These are phyloP conservation scores for Calonectria fujianensis DNA, from an alignment of 2,329 filamentous ascomycete species.

Conservation along the genomic window DNA sequence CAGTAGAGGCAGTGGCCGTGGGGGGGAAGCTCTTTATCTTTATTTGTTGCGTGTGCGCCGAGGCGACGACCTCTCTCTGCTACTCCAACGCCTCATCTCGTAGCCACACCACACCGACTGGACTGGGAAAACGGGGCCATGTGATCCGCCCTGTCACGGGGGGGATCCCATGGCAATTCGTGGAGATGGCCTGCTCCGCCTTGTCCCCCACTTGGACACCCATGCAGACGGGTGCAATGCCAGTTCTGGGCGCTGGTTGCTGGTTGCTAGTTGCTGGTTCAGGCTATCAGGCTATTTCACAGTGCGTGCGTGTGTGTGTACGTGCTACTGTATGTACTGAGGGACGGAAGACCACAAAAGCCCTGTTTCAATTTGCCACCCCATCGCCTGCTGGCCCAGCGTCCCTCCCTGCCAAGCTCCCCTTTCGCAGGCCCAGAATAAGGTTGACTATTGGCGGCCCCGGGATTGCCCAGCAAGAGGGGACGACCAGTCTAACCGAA, in stretches of 20 bases:
- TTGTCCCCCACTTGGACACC: conserved; percentile 25
- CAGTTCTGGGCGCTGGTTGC: too few relatives aligned
- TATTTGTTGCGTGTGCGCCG: too few relatives aligned
- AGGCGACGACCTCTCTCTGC: not conserved
- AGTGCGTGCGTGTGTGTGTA: too few relatives aligned
- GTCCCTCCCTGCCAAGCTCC: not conserved
- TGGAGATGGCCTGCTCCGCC: conserved; percentile 24
- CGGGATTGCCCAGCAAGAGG: not conserved
- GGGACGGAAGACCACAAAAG: not conserved
- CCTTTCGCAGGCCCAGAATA: not conserved
- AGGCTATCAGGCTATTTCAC: not conserved
- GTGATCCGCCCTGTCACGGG: conserved; percentile 26
- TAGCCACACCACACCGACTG: conserved; percentile 18
- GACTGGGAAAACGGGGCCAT: conserved; percentile 21
- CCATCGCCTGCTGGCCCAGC: not conserved
- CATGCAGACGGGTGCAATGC: conserved; percentile 19
- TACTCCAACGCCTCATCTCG: conserved; percentile 14
- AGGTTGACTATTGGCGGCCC: conserved; percentile 22
- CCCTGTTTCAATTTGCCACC: conserved; percentile 28
- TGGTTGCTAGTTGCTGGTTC: not conserved
- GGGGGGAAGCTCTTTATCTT: not conserved
- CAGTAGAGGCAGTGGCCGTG: not conserved
- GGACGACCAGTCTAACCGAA: conserved; percentile 21
- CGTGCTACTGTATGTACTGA: not conserved
- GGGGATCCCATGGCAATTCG: conserved; percentile 21